Evolutionary conservation across 306 rosid species (phyloP), one percentile per base, ranked within the genome.

Genomic region (Neltuma alba): DNA sequence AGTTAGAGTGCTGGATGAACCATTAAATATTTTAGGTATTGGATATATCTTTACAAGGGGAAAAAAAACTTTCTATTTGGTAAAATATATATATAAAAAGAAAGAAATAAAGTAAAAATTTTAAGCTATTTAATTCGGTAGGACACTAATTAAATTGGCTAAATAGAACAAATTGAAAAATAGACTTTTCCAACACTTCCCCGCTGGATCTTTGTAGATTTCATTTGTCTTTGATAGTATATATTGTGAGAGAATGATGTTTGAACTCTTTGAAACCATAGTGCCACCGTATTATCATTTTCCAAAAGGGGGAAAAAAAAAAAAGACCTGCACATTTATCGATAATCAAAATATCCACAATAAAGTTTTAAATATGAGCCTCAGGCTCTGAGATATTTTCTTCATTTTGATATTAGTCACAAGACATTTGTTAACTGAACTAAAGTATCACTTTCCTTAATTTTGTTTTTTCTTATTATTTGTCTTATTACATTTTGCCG

Each of bases 301-400:
- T 5, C 9, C 65, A 12, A 12, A 54, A 54, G 30, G 57, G 6
- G 6, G 13, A 40, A 40, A 21, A 21, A 42, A 3, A 27, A 57
- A 55, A 25, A 23, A 6, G 33, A 14, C 9, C 3, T 9, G 10
- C 37, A 28, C 66, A 60, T 14, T 27, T 27, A 13, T 60, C 18
- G 10, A 13, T 61, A 27, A 30, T 27, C 9, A 30, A 30, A 28
- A 61, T 2, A 20, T 64, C 42, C 70, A 9, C 28, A 18, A 34
- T 64, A 34, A 4, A 10, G n/a, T 41, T 65, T 64, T 64, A 14
- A 64, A 64, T 64, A 64, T 37, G 71, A 36, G 47, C 71, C 28
- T 37, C 8, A 8, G 28, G 21, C 25, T 37, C 70, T 33, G 3
- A 34, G 44, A 64, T 64, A 20, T 64, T 64, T 6, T 60, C 44